phyloP scores from a whole-genome alignment of 345 rosid species.

The Hibiscus mutabilis region DNA sequence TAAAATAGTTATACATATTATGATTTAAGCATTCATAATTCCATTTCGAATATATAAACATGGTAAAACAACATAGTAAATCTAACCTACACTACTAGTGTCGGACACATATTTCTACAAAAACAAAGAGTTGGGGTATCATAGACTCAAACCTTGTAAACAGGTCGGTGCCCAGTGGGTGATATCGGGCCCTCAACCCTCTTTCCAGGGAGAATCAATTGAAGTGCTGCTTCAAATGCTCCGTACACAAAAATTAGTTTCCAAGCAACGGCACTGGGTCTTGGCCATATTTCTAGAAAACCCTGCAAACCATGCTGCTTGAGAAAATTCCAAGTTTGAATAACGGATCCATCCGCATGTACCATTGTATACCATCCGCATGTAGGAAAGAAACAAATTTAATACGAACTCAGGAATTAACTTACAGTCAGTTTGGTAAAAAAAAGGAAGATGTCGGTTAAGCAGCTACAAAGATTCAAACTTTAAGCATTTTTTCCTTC shows the following conservation, averaged over 20 bases:
- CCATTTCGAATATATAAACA: background rate
- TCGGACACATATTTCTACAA: background rate
- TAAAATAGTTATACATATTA: background rate
- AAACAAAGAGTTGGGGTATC: background rate
- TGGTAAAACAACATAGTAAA: background rate
- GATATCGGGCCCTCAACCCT: conserved; percentile 85
- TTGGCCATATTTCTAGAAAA: conserved; percentile 70
- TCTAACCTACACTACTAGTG: background rate
- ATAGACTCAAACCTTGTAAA: conserved; percentile 61
- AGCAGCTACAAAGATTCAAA: background rate
- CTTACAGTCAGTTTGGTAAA: background rate
- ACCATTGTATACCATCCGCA: conserved; percentile 97
- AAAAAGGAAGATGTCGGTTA: background rate
- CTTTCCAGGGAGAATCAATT: conserved; percentile 86
- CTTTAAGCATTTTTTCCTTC: background rate
- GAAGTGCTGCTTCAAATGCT: conserved; percentile 88
- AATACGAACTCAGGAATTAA: background rate
- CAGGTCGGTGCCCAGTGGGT: conserved; percentile 79
- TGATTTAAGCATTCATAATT: background rate
- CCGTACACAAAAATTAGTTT: conserved; percentile 70
- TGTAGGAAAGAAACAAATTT: background rate
- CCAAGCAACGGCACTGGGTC: conserved; percentile 70
- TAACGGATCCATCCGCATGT: conserved; percentile 79
- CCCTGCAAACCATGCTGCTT: conserved; percentile 60
- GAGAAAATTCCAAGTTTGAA: conserved; percentile 46